Base-by-base conservation (phyloP, 805 yeast species). In the Yarrowia porcina region DNA sequence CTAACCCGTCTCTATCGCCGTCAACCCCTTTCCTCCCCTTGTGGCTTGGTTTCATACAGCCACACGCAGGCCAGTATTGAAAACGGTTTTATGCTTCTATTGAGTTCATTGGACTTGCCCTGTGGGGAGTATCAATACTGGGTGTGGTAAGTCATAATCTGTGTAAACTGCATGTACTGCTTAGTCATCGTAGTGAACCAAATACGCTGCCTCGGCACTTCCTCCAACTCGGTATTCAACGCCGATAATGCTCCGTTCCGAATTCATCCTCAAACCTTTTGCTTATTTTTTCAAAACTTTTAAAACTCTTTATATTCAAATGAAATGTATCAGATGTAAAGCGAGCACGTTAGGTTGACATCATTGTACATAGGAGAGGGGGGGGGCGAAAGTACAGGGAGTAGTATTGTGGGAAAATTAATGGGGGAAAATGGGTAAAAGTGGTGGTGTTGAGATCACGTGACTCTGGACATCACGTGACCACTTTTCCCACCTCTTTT, bases 281-380 rank as follows among this genome's bases (percentile, higher is more conserved):
- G 8, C 1, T 39, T 39, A 39, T 39, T 23, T 23, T 23, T 23
- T 23, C 45, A 41, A 23, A 41, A 23, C 28, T 15, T 41, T 41
- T 23, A 23, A 41, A 41, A 41, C 45, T 41, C 45, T 41, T 27
- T 12, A 6, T 8, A 21, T 39, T 21, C 45, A 41, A 45, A 45
- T 45, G 52, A 45, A 45, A 45, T 30, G 36, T 45, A 30, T 45
- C 52, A 45, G 36, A 45, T 45, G 52, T 45, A 45, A 45, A 45
- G 23, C 3, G 9, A n/a, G 25, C 23, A 45, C 23, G 35, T 28
- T 45, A n/a, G 36, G 18, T 20, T 45, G 52, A 45, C 52, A 45
- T 45, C 52, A 45, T 45, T 30, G 52, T 45, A 45, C 52, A 45
- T 45, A 27, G 18, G 25, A 7, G 33, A 17, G 13, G 6, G 52